Percentiles rank a stretch among this genome's conserved stretches.
Evolutionary conservation across 305 asterid genomes (phyloP).

Genomic region (Solanum hybrid): DNA sequence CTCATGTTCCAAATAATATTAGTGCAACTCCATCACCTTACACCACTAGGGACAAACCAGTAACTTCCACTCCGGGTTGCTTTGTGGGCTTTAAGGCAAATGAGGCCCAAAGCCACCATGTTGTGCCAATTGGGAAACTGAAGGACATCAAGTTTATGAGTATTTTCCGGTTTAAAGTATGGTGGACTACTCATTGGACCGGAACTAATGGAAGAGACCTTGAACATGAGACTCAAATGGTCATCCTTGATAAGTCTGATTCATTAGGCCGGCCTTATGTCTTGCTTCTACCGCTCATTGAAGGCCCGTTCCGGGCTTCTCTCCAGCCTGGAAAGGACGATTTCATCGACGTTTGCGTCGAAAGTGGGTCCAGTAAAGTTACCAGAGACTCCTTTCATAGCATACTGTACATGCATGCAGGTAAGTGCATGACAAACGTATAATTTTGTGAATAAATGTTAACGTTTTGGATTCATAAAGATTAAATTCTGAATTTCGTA

Average conservation of each 20-base stretch:
- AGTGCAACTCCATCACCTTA: conserved; percentile 50
- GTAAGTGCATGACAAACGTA: background rate
- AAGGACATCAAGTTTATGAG: conserved; percentile 68
- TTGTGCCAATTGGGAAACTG: conserved; percentile 71
- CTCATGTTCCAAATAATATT: conserved; percentile 60
- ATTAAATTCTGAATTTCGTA: background rate
- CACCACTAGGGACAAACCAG: conserved; percentile 25
- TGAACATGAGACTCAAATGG: conserved; percentile 74
- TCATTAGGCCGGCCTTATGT: conserved; percentile 40
- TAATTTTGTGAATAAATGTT: background rate
- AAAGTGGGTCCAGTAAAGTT: conserved; percentile 74
- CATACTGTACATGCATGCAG: conserved; percentile 58
- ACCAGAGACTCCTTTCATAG: conserved; percentile 37
- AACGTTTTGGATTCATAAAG: background rate
- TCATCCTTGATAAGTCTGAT: conserved; percentile 55
- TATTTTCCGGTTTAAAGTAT: conserved; percentile 86
- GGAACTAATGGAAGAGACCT: conserved; percentile 73
- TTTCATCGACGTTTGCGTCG: conserved; percentile 55
- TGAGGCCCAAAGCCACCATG: conserved; percentile 53
- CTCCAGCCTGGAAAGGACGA: conserved; percentile 70
- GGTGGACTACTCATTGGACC: conserved; percentile 98
- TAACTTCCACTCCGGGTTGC: conserved; percentile 49
- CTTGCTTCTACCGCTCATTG: conserved; percentile 64
- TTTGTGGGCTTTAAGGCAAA: conserved; percentile 66
- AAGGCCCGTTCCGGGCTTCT: conserved; percentile 75